Base-by-base conservation (phyloP, 352 stramenopile species). In the Phytophthora crassamura region DNA sequence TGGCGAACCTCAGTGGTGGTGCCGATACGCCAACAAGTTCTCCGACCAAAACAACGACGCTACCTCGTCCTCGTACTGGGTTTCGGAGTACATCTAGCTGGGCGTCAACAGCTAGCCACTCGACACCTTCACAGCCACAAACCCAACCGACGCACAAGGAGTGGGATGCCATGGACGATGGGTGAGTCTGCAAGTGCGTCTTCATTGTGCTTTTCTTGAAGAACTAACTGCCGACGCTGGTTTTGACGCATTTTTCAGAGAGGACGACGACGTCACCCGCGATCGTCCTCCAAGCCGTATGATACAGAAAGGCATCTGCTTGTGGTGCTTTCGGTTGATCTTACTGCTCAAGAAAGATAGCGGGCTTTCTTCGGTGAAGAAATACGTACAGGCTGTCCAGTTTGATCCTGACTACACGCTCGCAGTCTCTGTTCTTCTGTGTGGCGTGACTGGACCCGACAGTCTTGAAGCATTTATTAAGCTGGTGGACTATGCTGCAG, bases 331-430 rank as follows among this genome's bases (percentile, higher is more conserved):
- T 30, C 86, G 86, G 9, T 39, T 93, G 18, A 73, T 94, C 18
- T 65, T 94, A 32, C 61, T 93, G 6, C 64, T 94, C 25, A 94
- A 94, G 65, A 91, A 90, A 56, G 84, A 92, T 22, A 88, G 70
- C 22, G 86, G 84, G 9, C 45, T 92, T 18, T 83, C 88, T 38
- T 63, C 72, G 3, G 71, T 94, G 28, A 74, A 78, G 33, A 80
- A 78, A 11, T 72, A 84, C 34, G 74, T 72, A 0, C 38, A 65
- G 3, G 58, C 74, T 20, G 45, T 91, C 36, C 61, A 79, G 5
- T 88, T 93, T 59, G 70, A 78, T 1, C 82, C 82, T 3, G 86
- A 94, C 69, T 93, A 82, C 58, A 42, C 92, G 46, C 59, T 93
- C 10, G 84, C 79, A 9, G 49, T 90, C 18, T 74, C 81, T 8